Percentiles rank a stretch among this genome's conserved stretches.
Conservation (phyloP, 139 green algal genomes). For the Chlorella sp. region DNA sequence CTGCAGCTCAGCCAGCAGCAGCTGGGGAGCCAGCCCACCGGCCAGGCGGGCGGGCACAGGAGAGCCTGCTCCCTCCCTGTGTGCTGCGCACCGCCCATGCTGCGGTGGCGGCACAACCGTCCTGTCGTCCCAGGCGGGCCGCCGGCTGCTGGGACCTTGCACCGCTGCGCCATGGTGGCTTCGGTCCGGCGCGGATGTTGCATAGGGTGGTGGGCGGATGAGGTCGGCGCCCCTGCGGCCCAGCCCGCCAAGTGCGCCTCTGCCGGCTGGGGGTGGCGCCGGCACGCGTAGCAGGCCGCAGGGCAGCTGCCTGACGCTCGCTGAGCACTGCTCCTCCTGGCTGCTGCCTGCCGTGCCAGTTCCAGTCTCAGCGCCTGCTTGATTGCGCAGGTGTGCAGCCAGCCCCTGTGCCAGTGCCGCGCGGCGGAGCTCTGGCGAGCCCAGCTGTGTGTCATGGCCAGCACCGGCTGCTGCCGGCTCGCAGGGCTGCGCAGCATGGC, state of each 20-base stretch:
- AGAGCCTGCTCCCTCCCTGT: background rate
- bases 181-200: background rate
- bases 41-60: background rate
- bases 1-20: conserved; percentile 21
- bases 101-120: background rate
- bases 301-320: background rate
- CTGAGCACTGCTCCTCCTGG: background rate
- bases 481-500: background rate
- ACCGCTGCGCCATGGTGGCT: background rate
- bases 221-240: background rate
- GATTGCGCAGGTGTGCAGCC: background rate
- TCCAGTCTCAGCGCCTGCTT: too few relatives aligned
- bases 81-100: background rate
- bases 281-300: conserved; percentile 13
- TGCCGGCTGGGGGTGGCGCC: background rate
- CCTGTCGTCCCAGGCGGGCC: conserved; percentile 8
- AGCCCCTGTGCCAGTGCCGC: background rate
- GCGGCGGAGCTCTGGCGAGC: background rate
- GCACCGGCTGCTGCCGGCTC: background rate
- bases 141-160: background rate
- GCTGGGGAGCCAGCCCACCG: background rate
- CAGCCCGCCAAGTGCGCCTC: too few relatives aligned
- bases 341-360: too few relatives aligned
- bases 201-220: background rate
- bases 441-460: background rate